phyloP scores from a whole-genome alignment of 345 rosid species.

The Cochlearia excelsa region DNA sequence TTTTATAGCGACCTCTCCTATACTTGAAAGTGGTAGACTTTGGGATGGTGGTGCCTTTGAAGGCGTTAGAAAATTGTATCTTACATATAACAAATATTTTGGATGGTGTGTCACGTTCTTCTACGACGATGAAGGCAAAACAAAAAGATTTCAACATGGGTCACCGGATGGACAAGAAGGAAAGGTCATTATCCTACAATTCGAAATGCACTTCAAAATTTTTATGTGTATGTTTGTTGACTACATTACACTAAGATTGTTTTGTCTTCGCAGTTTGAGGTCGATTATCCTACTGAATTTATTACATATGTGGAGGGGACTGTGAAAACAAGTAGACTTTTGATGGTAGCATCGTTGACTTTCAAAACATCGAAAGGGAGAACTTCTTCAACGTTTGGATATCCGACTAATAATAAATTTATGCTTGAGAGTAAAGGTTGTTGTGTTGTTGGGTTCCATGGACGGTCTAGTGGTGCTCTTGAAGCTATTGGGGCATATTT shows the following conservation, averaged over 20 bases:
- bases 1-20: neutral
- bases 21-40: neutral
- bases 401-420: neutral
- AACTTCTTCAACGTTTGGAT: conserved; percentile 16
- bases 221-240: neutral
- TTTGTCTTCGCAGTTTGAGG: neutral
- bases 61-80: neutral
- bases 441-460: conserved; percentile 23
- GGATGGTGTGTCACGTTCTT: neutral
- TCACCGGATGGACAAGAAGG: neutral
- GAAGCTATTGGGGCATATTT: conserved; percentile 19
- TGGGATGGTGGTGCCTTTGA: conserved; percentile 21
- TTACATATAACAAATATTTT: neutral
- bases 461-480: conserved; percentile 2
- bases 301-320: neutral
- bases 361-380: conserved; percentile 21
- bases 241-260: neutral
- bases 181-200: neutral
- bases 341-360: neutral
- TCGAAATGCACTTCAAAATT: no score
- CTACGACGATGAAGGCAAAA: neutral
- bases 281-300: neutral
- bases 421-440: conserved; percentile 1
- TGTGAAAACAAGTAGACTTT: neutral
- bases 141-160: neutral